Evolutionary conservation across 306 rosid species (phyloP), one percentile per base, ranked within the genome.

Genomic region (Fragaria nilgerrensis): DNA sequence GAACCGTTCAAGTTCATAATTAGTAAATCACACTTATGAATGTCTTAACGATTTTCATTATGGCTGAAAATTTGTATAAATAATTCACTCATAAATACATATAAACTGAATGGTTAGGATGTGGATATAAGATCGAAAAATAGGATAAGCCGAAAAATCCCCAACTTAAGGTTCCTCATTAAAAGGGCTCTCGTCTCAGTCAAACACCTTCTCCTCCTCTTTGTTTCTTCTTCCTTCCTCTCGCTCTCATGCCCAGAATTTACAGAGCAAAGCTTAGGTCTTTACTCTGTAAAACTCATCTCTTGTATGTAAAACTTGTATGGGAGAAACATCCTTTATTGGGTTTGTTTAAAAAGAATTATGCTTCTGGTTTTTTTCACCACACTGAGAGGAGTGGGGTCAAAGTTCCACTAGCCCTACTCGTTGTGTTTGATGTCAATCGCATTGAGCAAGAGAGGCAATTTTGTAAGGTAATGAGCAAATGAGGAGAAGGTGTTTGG

Each of bases 341-440:
- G 64, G 75, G n/a, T 62, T 62, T 29, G 65, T 34, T 52, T 34
- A 5, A 16, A 55, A 61, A n/a, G 66, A 73, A 55, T 3, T 27
- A 55, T 73, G 10, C 61, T 55, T 37, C 1, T 19, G 44, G 27
- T 29, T 36, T 50, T 34, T 52, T 34, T 47, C 68, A 77, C 78
- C 81, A 39, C 45, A 74, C 48, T 50, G 56, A 53, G 72, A 15
- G 23, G 15, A 23, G 79, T 79, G 81, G 87, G 82, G 22, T 73
- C 84, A 14, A n/a, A 10, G 1, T 13, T 44, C 80, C 77, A 75
- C 77, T 41, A 61, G 43, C 74, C 77, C 72, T 49, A 80, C 72
- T 61, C 80, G 80, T 75, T 64, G 27, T 11, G 75, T 80, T 63
- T 63, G 79, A 88, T 82, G 76, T 80, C 86, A 20, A 66, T 79